Evolutionary conservation across 2,329 filamentous ascomycete species (phyloP), one percentile per base, ranked within the genome.

Genomic region (Diaporthe vexans): DNA sequence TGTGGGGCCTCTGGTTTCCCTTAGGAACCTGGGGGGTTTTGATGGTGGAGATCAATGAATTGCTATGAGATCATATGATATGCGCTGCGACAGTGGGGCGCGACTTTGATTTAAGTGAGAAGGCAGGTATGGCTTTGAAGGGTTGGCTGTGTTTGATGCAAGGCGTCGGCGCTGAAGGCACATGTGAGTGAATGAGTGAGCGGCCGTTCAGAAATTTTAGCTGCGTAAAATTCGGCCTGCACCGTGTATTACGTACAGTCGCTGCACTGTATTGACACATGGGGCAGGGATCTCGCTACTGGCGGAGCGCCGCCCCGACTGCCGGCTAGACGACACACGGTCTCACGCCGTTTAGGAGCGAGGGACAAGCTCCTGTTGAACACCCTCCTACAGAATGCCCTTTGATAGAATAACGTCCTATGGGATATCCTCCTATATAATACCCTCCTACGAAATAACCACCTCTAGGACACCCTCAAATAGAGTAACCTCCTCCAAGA

Each of bases 201-300:
- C n/a, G n/a, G 63, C 63, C 48, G n/a, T 54, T 68, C n/a, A 68
- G 63, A 68, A 54, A 68, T 68, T 68, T 68, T 68, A 68, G 63
- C 48, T 40, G 33, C 46, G 29, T 67, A 67, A 67, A 67, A 67
- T 52, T 67, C 61, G 48, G 35, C 29, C 2, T 19, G 7, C n/a
- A 54, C 63, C 24, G 63, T 68, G 63, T 40, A 1, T 21, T 13
- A 1, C 15, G 8, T 26, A 68, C 48, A 1, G 63, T 68, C 0
- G 5, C 0, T 1, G 13, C 13, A 54, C 48, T 13, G 63, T 51
- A 7, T 9, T 11, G 43, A 52, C 61, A 1, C 46, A 8, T 2
- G 1, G 7, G 11, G n/a, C 61, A 67, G 21, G 61, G 61, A 10
- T 26, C 54, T 4, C 7, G n/a, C 54, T 57, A 33, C 33, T 19